Base-by-base conservation (phyloP, 2,329 filamentous ascomycete species). In the Colletotrichum australisinense region DNA sequence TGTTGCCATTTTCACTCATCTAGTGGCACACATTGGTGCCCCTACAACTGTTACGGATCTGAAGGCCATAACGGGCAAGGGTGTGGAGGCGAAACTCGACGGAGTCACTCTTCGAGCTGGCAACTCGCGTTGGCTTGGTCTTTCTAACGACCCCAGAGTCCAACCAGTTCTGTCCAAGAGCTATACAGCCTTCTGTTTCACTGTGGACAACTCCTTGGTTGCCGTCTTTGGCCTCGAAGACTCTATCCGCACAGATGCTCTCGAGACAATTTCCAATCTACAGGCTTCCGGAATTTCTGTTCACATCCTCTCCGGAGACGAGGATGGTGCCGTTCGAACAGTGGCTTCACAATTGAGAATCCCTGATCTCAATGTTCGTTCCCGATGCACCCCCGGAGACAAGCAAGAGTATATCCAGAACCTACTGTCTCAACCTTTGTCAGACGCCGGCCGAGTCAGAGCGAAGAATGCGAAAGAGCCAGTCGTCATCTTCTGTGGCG, bases 401-500 rank as follows among this genome's bases (percentile, higher is more conserved):
- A 89, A 89, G 76, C 80, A 83, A 28, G 80, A 74, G 0, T 88
- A 88, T 73, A 81, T 89, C 63, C 78, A 83, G 22, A 56, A 60
- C 0, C 81, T 89, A 5, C 79, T 84, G 7, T 49, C 53, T 16
- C 49, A 14, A 4, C 30, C 46, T 32, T 16, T 38, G 14, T 7
- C 5, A 2, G 7, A 16, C 30, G 26, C 12, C 19, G 8, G 28
- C 28, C 4, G 8, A 9, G 4, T 3, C 11, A 19, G 49, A 12
- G n/a, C 3, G 8, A n/a, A 38, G 1, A 75, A 76, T 8, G 38
- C 46, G 6, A 77, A 77, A 42, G 75, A 78, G 53, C 77, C 82
- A 0, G 80, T 87, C 1, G 88, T 94, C 22, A 81, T 95, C 6
- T 95, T 96, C 80, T 88, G 89, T 63, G 94, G 94, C 42, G 94